Evolutionary conservation across 768 basidiomycete species (phyloP).

Genomic region (Russula griseocarnosa): DNA sequence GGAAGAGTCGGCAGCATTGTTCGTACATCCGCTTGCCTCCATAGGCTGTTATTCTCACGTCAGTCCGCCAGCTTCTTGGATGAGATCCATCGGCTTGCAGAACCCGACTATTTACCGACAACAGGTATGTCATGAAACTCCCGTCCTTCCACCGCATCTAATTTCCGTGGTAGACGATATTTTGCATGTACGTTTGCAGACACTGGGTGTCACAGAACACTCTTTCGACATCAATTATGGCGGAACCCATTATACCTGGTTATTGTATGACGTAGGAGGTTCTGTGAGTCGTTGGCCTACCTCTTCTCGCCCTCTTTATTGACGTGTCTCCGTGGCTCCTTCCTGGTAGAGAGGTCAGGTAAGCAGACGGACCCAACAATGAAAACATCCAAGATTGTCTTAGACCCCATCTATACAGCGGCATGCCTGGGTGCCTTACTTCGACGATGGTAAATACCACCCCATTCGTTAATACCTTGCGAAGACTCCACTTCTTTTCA

Average conservation of each 20-base stretch:
- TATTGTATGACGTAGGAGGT: conserved; percentile 80
- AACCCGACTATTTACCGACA: conserved; percentile 65
- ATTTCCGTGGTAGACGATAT: conserved; percentile 55
- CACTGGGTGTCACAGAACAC: conserved; percentile 75
- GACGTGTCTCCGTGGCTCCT: conserved; percentile 2
- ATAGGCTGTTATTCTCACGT: conserved; percentile 10
- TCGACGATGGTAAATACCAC: conserved; percentile 54
- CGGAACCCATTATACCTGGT: conserved; percentile 66
- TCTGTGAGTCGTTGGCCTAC: conserved; percentile 47
- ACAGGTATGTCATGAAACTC: conserved; percentile 45
- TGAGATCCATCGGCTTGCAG: conserved; percentile 58
- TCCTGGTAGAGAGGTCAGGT: conserved; percentile 27
- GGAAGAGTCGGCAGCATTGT: conserved; percentile 78
- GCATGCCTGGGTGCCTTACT: conserved; percentile 80
- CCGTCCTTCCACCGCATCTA: background rate
- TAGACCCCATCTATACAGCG: conserved; percentile 41
- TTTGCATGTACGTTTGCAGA: conserved; percentile 74
- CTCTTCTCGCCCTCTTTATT: conserved; percentile 11
- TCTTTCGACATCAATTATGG: conserved; percentile 63
- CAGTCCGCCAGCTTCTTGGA: conserved; percentile 55
- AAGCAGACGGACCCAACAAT: conserved; percentile 3
- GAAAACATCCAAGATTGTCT: background rate
- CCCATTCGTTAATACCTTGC: conserved; percentile 19
- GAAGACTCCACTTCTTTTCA: conserved; percentile 54
- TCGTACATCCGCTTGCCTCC: conserved; percentile 32